Conservation (phyloP, 2,329 filamentous ascomycete species). For the Diaporthe vaccinii region DNA sequence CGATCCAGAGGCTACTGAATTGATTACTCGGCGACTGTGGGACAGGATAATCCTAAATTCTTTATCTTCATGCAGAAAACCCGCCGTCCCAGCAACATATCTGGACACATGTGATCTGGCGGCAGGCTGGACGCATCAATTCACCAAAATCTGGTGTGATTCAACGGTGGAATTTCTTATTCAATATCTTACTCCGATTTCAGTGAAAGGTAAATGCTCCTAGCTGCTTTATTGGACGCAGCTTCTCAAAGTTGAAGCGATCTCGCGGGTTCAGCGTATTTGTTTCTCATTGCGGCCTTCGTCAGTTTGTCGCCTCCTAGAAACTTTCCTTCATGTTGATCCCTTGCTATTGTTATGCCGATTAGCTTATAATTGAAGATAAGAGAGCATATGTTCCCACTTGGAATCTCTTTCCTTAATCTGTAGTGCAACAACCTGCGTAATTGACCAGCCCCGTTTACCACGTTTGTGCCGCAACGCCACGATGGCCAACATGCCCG, state of each 20-base stretch:
- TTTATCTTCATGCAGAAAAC: neutral
- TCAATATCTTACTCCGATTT: rapidly evolving
- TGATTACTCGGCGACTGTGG: neutral
- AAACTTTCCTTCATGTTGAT: neutral
- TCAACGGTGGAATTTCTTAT: neutral
- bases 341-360: neutral
- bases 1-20: neutral
- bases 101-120: neutral
- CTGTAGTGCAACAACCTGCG: neutral
- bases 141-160: neutral
- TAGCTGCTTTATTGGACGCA: neutral
- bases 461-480: neutral
- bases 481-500: neutral
- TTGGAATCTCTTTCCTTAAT: neutral
- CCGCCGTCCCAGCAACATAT: neutral
- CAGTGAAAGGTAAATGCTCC: neutral
- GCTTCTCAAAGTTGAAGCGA: neutral
- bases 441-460: neutral
- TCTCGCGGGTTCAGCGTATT: neutral
- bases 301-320: neutral
- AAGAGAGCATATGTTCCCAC: neutral
- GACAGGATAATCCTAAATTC: neutral
- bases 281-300: neutral
- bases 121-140: neutral
- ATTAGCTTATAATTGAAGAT: neutral